Conservation (phyloP, 495 filamentous ascomycete species). For the Arthonia radiata region DNA sequence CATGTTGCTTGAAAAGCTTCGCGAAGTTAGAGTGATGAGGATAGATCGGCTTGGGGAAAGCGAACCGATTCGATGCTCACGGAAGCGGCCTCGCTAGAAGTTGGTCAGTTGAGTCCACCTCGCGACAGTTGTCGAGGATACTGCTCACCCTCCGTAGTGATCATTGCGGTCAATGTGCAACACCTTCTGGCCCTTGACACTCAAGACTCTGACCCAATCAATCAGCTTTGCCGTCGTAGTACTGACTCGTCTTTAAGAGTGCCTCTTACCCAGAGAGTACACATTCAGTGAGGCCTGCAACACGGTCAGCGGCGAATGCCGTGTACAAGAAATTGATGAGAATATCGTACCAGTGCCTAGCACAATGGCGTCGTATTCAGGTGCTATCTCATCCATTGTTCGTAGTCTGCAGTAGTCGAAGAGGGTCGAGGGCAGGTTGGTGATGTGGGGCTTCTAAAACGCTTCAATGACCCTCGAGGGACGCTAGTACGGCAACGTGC, state of each 20-base stretch:
- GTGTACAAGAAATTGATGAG: too few relatives aligned
- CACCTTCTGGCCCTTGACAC: slow-evolving; percentile 97
- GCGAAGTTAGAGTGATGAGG: slow-evolving; percentile 5
- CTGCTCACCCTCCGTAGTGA: slow-evolving; percentile 94
- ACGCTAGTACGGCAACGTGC: too few relatives aligned
- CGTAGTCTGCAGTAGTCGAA: neutral
- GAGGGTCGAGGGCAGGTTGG: slow-evolving; percentile 1
- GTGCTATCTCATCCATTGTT: slow-evolving; percentile 84
- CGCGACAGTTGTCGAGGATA: too few relatives aligned
- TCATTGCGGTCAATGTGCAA: slow-evolving; percentile 98
- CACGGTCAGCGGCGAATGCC: too few relatives aligned
- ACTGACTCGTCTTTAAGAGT: neutral
- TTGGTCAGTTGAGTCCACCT: slow-evolving; percentile 8
- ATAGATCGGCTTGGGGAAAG: neutral
- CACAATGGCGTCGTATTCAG: slow-evolving; percentile 94
- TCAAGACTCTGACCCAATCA: slow-evolving; percentile 43
- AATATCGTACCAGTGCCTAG: slow-evolving; percentile 64
- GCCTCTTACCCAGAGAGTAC: slow-evolving; percentile 70
- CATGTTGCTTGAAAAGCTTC: slow-evolving; percentile 87
- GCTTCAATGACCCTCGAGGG: too few relatives aligned
- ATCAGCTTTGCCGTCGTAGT: neutral
- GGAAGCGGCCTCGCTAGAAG: slow-evolving; percentile 64
- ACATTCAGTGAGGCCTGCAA: slow-evolving; percentile 94
- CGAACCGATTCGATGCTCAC: slow-evolving; percentile 78
- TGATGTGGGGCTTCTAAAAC: neutral